Evolutionary conservation across 495 filamentous ascomycete species (phyloP).

Genomic region (Aspergillus saccharolyticus): DNA sequence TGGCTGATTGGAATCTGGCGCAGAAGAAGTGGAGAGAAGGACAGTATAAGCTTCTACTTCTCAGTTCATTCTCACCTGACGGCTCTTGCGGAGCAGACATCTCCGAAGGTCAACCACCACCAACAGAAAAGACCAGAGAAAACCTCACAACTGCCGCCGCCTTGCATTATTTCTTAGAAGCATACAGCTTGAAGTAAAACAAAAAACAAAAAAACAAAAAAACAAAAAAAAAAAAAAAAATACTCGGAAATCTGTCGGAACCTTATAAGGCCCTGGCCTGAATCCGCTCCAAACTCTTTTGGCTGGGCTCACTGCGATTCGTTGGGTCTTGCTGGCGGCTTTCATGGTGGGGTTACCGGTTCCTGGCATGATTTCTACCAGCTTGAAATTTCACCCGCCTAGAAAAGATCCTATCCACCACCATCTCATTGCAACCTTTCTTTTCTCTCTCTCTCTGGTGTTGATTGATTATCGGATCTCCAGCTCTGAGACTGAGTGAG

Average conservation of each 20-base stretch:
- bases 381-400: constrained; percentile 13
- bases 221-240: no score
- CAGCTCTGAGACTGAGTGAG: no score
- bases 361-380: constrained; percentile 12
- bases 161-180: no score
- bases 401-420: not conserved
- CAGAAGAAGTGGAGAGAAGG: constrained; percentile 7
- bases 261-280: not conserved
- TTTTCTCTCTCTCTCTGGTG: constrained; percentile 2
- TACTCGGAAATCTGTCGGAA: not conserved
- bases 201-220: no score
- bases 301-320: constrained; percentile 8
- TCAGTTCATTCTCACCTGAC: constrained; percentile 5
- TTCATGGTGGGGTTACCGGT: constrained; percentile 13
- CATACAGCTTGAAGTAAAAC: not conserved
- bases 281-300: constrained; percentile 5
- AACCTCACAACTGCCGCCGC: no score
- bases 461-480: no score
- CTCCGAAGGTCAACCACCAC: no score
- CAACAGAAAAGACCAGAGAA: no score
- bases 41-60: constrained; percentile 6
- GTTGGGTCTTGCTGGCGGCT: not conserved
- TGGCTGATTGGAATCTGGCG: constrained; percentile 15
- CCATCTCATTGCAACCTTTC: not conserved
- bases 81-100: constrained; percentile 18